Evolutionary conservation across 1,284 basidiomycete genomes (phyloP).

Genomic region (Neonothopanus nambi): DNA sequence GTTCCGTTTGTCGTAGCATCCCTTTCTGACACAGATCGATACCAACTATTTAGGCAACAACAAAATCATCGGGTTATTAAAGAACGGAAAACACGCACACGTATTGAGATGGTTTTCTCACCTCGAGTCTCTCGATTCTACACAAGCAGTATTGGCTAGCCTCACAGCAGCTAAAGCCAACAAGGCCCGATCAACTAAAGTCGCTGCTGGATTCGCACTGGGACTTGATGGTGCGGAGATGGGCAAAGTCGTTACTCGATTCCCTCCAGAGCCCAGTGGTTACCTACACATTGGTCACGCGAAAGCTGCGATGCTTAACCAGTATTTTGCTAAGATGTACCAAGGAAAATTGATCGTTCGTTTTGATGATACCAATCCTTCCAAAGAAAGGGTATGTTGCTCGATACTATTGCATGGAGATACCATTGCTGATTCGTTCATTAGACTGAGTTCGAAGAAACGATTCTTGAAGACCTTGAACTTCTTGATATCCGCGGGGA

Average conservation of each 20-base stretch:
- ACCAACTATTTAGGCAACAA: slow-evolving; percentile 48
- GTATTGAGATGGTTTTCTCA: slow-evolving; percentile 85
- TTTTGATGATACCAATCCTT: slow-evolving; percentile 98
- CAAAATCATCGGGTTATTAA: slow-evolving; percentile 78
- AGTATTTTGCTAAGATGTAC: slow-evolving; percentile 98
- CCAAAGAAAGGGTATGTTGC: slow-evolving; percentile 83
- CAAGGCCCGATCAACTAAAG: slow-evolving; percentile 72
- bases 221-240: slow-evolving; percentile 87
- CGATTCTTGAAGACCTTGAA: slow-evolving; percentile 89
- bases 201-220: slow-evolving; percentile 87
- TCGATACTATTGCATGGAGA: not conserved
- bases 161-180: slow-evolving; percentile 69
- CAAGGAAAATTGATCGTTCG: slow-evolving; percentile 94
- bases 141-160: slow-evolving; percentile 62
- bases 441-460: slow-evolving; percentile 92
- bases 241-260: slow-evolving; percentile 94
- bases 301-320: slow-evolving; percentile 95
- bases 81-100: slow-evolving; percentile 84
- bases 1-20: not conserved
- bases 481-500: slow-evolving; percentile 87
- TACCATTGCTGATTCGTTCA: slow-evolving; percentile 15
- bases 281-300: slow-evolving; percentile 99
- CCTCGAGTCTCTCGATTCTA: slow-evolving; percentile 77
- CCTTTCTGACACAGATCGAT: not conserved
- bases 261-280: slow-evolving; percentile 97